These are phyloP conservation scores for Mikania micrantha DNA, from an alignment of 129 eudicot species.

Conservation along the genomic window DNA sequence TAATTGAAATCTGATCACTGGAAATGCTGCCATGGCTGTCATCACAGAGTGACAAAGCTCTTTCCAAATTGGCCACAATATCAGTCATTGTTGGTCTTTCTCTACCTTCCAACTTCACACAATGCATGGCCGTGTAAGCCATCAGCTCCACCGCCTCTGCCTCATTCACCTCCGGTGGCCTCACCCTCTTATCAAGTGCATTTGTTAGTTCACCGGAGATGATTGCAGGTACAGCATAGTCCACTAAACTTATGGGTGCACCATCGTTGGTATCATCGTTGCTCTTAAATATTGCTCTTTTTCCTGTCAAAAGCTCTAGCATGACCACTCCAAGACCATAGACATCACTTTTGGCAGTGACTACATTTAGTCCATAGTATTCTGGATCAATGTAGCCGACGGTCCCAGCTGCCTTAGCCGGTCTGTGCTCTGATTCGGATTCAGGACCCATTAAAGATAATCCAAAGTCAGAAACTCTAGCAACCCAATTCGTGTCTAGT, in stretches of 20 bases:
- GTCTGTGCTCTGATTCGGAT: too few relatives aligned
- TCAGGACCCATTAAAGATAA: too few relatives aligned
- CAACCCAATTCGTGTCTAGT: too few relatives aligned
- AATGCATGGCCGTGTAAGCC: slow-evolving; percentile 85
- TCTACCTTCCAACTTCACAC: slow-evolving; percentile 72
- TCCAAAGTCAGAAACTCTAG: too few relatives aligned
- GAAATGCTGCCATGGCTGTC: slow-evolving; percentile 80
- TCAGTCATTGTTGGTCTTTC: slow-evolving; percentile 84
- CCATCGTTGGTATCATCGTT: slow-evolving; percentile 19
- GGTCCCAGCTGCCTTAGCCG: too few relatives aligned
- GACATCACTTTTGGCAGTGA: too few relatives aligned
- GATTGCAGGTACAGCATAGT: slow-evolving; percentile 62
- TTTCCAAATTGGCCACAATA: slow-evolving; percentile 74
- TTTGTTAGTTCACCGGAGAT: slow-evolving; percentile 57
- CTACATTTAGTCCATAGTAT: slow-evolving; percentile 20
- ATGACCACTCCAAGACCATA: too few relatives aligned
- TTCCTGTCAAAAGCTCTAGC: too few relatives aligned
- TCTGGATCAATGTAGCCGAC: too few relatives aligned
- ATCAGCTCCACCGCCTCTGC: slow-evolving; percentile 76
- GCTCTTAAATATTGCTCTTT: too few relatives aligned
- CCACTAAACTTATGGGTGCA: slow-evolving; percentile 62
- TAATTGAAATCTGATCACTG: slow-evolving; percentile 60
- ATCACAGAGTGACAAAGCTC: slow-evolving; percentile 60
- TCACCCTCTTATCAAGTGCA: slow-evolving; percentile 64
- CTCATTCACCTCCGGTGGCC: slow-evolving; percentile 52